Evolutionary conservation across 116 monocot species (phyloP).

Genomic region (Posidonia oceanica): DNA sequence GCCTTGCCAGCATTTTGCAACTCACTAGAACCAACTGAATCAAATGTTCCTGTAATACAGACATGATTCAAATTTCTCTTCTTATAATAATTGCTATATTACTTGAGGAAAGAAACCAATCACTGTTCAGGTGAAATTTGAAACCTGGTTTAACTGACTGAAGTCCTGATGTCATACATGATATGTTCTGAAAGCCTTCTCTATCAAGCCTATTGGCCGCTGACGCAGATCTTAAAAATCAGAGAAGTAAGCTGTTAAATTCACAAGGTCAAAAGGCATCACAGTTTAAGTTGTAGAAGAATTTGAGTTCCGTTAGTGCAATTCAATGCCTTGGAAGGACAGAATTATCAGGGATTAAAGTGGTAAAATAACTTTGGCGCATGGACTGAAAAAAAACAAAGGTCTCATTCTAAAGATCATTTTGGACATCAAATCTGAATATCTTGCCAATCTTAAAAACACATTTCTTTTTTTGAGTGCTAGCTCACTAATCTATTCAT

Average conservation of each 20-base stretch:
- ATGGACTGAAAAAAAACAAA: too few species aligned
- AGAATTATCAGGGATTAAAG: too few species aligned
- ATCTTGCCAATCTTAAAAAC: too few species aligned
- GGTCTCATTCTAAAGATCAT: too few species aligned
- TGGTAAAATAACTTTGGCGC: too few species aligned
- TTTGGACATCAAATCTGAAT: too few species aligned
- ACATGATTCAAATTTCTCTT: not conserved
- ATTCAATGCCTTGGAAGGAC: too few species aligned
- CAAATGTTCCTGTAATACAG: constrained; percentile 56
- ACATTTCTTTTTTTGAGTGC: too few species aligned
- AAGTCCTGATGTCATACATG: constrained; percentile 78
- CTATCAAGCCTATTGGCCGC: constrained; percentile 57
- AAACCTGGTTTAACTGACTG: constrained; percentile 77
- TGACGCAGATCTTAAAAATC: constrained; percentile 57
- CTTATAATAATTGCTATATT: not conserved
- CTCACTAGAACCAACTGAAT: constrained; percentile 64
- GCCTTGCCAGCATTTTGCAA: constrained; percentile 91
- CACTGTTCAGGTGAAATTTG: not conserved
- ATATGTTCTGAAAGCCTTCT: constrained; percentile 66
- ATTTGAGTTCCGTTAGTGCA: too few species aligned
- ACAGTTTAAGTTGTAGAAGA: not conserved
- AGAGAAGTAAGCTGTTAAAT: not conserved
- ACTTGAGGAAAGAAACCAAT: not conserved
- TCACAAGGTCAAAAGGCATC: not conserved
- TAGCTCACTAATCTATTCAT: too few species aligned